These are phyloP conservation scores for Paxillus ammoniavirescens DNA, from an alignment of 768 basidiomycete genomes.

Conservation along the genomic window DNA sequence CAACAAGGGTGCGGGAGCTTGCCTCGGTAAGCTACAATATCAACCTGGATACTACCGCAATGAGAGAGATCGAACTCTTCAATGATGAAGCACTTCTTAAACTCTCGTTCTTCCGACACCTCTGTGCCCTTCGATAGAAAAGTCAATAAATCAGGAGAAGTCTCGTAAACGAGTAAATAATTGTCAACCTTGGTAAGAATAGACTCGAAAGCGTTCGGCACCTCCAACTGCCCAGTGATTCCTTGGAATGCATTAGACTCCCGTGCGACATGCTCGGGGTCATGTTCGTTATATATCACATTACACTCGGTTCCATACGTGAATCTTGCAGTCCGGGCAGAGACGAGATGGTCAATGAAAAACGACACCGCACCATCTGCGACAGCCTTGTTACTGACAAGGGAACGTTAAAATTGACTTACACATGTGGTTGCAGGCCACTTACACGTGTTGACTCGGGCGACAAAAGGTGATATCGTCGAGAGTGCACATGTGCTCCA, in stretches of 20 bases:
- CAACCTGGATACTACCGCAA: conserved; percentile 12
- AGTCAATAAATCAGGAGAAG: neutral
- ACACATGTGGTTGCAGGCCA: neutral
- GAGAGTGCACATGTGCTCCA: conserved; percentile 28
- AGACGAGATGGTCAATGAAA: conserved; percentile 43
- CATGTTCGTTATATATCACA: conserved; percentile 27
- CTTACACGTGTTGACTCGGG: conserved; percentile 48
- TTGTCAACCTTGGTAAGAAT: conserved; percentile 38
- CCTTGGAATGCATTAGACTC: conserved; percentile 22
- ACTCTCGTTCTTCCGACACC: conserved; percentile 40
- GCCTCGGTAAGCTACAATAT: conserved; percentile 26
- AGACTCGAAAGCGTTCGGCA: conserved; percentile 37
- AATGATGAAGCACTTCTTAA: conserved; percentile 32
- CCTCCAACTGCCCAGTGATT: conserved; percentile 31
- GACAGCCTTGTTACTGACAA: conserved; percentile 40
- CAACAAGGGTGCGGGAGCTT: conserved; percentile 16
- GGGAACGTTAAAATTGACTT: neutral
- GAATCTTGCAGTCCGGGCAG: conserved; percentile 39
- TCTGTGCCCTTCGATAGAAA: conserved; percentile 32
- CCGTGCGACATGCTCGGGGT: conserved; percentile 38
- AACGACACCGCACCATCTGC: conserved; percentile 43
- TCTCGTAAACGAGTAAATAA: neutral
- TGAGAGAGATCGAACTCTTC: conserved; percentile 8
- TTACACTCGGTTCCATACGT: conserved; percentile 41
- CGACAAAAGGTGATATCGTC: conserved; percentile 36